Conservation (phyloP, 1,284 basidiomycete genomes). For the Moesziomyces sp. region DNA sequence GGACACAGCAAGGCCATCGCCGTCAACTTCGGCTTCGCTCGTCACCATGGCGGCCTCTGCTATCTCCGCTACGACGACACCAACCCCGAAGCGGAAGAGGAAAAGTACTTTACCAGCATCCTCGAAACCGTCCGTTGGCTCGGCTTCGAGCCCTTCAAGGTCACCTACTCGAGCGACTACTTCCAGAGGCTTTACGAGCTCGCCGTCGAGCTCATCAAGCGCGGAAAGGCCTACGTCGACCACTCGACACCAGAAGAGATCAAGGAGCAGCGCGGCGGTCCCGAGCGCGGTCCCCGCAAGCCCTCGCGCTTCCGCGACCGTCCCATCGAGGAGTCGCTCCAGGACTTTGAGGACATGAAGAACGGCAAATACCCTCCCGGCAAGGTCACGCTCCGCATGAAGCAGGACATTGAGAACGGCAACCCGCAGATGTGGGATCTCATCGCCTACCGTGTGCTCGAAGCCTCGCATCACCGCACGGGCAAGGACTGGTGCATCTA, state of each 20-base stretch:
- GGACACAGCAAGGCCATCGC: slow-evolving; percentile 98
- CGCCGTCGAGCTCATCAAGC: slow-evolving; percentile 88
- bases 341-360: slow-evolving; percentile 93
- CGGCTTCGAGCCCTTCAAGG: slow-evolving; percentile 97
- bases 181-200: slow-evolving; percentile 88
- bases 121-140: slow-evolving; percentile 96
- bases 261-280: slow-evolving; percentile 83
- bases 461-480: slow-evolving; percentile 92
- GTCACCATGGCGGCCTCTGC: slow-evolving; percentile 86
- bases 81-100: slow-evolving; percentile 98
- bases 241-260: slow-evolving; percentile 96
- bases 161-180: slow-evolving; percentile 99
- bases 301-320: slow-evolving; percentile 88
- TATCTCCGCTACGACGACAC: slow-evolving; percentile 98
- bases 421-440: slow-evolving; percentile 99
- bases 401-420: slow-evolving; percentile 85
- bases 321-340: slow-evolving; percentile 84
- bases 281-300: slow-evolving; percentile 82
- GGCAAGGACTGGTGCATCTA: slow-evolving; percentile 86
- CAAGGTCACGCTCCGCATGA: slow-evolving; percentile 94
- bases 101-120: slow-evolving; percentile 93
- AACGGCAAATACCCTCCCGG: slow-evolving; percentile 88
- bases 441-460: slow-evolving; percentile 92
- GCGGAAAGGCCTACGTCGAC: slow-evolving; percentile 94
- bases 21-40: slow-evolving; percentile 97